Evolutionary conservation across 352 stramenopile species (phyloP), one percentile per base, ranked within the genome.

Genomic region (Phytophthora megakarya): DNA sequence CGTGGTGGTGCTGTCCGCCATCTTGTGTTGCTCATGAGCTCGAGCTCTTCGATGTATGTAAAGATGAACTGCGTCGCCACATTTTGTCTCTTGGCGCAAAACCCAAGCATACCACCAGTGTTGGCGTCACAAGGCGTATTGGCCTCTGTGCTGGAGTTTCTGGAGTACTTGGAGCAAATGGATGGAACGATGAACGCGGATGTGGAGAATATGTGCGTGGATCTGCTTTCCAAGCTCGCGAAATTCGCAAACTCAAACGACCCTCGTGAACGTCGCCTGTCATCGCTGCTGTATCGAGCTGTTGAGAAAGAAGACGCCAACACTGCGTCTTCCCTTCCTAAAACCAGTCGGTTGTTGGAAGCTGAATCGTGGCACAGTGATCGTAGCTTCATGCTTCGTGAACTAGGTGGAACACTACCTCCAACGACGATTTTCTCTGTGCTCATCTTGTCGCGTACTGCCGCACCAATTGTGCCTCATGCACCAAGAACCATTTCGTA

Each of bases 1-100:
- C 80, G 86, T 43, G 77, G 80, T 37, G 81, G 76, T 22, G 75
- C 68, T 30, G 74, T 89, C n/a, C 67, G 56, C 7, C 70, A 83
- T 25, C 63, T 90, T 13, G 77, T 75, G 5, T 40, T 79, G 48
- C 70, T 93, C n/a, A 56, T 90, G 61, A 66, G 72, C 9, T 57
- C 71, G 8, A 48, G 40, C 42, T 51, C 54, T 9, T 60, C 50
- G 7, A 58, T 82, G 56, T 80, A 75, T 39, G 76, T 91, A 18
- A 82, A 86, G 58, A 79, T 71, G 40, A 90, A 93, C 51, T 91
- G 81, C 63, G 73, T 89, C 42, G 81, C 84, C 26, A 86, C 74
- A 1, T 86, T 93, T 35, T 88, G 80, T 43, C 65, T 84, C 10
- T 43, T 93, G 23, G 67, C 74, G 1, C 78, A 86, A 38, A 80